Conservation (phyloP, 2,329 filamentous ascomycete genomes). For the Leptographium wingfieldii region DNA sequence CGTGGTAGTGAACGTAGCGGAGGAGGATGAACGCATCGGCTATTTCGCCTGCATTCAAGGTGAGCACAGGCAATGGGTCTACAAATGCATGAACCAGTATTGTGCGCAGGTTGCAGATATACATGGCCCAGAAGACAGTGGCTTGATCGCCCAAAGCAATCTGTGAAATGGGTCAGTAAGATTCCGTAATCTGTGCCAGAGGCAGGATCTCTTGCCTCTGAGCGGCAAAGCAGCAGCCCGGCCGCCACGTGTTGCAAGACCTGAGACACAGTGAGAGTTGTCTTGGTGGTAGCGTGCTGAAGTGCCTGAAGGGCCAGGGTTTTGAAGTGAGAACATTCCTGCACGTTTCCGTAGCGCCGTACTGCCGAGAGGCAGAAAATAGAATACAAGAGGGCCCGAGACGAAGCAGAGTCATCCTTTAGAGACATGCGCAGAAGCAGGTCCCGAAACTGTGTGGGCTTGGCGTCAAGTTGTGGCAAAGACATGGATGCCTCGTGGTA, state of each 20-base stretch:
- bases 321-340: slow-evolving; percentile 6
- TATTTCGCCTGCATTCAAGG: slow-evolving; percentile 9
- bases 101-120: slow-evolving; percentile 7
- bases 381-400: slow-evolving; percentile 4
- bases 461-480: slow-evolving; percentile 6
- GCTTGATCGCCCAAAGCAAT: slow-evolving; percentile 4
- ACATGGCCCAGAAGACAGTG: slow-evolving; percentile 6
- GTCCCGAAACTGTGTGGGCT: slow-evolving; percentile 5
- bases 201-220: neutral
- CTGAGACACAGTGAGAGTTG: neutral
- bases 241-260: slow-evolving; percentile 7
- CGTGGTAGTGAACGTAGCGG: slow-evolving; percentile 19
- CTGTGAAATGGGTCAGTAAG: neutral
- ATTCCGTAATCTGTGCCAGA: neutral
- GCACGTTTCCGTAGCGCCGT: slow-evolving; percentile 3
- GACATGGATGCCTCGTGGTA: slow-evolving; percentile 7
- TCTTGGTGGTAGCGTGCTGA: neutral
- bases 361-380: slow-evolving; percentile 5
- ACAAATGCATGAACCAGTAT: slow-evolving; percentile 13
- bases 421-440: slow-evolving; percentile 10
- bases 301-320: slow-evolving; percentile 4
- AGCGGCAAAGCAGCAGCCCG: slow-evolving; percentile 5
- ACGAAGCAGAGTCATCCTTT: slow-evolving; percentile 3
- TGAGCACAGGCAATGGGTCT: neutral
- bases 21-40: slow-evolving; percentile 13